A percentile compares a stretch with the other conserved stretches of the same genome.
Conservation (phyloP, 331 rosid species). For the Stylosanthes scabra region DNA sequence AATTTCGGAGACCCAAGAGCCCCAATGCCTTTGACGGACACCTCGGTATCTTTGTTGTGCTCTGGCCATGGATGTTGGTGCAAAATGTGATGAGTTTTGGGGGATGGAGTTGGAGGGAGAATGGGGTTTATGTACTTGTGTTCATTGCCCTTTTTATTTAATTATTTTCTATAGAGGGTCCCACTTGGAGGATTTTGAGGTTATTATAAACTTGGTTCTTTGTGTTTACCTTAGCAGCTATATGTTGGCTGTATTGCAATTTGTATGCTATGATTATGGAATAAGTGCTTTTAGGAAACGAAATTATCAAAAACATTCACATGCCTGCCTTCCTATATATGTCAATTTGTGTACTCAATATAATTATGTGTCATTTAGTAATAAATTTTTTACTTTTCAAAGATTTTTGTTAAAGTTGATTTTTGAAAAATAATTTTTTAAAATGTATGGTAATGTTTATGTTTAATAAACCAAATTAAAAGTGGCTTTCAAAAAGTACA, state of each 20-base stretch:
- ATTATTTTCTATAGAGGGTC: conserved; percentile 51
- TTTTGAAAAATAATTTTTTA: too few relatives aligned
- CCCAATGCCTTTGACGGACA: conserved; percentile 99
- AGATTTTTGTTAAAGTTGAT: too few relatives aligned
- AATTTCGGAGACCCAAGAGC: conserved; percentile 99
- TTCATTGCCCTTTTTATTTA: conserved; percentile 49
- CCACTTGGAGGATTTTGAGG: conserved; percentile 54
- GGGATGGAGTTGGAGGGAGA: conserved; percentile 39
- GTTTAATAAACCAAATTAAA: too few relatives aligned
- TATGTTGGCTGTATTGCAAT: conserved; percentile 55
- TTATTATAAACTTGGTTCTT: conserved; percentile 19
- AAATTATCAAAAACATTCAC: conserved; percentile 40
- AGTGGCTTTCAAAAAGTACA: too few relatives aligned
- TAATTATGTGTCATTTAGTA: too few relatives aligned
- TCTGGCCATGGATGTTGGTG: conserved; percentile 74
- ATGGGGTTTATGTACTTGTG: conserved; percentile 57
- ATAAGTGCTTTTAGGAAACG: conserved; percentile 30
- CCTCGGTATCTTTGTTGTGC: conserved; percentile 98
- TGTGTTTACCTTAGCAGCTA: conserved; percentile 40
- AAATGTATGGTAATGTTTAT: too few relatives aligned
- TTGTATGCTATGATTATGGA: conserved; percentile 43
- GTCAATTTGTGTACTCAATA: too few relatives aligned
- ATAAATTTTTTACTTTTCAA: too few relatives aligned
- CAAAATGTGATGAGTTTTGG: conserved; percentile 44
- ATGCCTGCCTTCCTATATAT: conserved; percentile 31